phyloP scores from a whole-genome alignment of 768 basidiomycete species.

The Psilocybe cyanescens region DNA sequence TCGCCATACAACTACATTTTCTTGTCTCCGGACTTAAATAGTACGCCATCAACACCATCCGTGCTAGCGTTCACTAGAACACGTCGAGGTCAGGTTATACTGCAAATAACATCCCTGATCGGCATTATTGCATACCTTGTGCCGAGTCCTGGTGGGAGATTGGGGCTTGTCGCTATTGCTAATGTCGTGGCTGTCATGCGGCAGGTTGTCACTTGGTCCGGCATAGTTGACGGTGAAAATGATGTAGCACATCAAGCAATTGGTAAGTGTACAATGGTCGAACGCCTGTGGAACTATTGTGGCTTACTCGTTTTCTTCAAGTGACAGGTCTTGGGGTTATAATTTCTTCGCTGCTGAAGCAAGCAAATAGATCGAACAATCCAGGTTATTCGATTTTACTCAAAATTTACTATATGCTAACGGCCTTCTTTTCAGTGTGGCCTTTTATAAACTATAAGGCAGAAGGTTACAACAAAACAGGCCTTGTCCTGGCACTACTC shows the following conservation, averaged over 20 bases:
- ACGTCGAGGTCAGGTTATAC: conserved; percentile 47
- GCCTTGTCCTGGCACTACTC: conserved; percentile 58
- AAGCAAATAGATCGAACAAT: conserved; percentile 80
- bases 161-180: conserved; percentile 60
- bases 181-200: conserved; percentile 53
- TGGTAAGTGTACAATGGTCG: conserved; percentile 35
- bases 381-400: conserved; percentile 53
- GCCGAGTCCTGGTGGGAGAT: conserved; percentile 53
- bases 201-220: conserved; percentile 58
- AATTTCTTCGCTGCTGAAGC: conserved; percentile 71
- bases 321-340: conserved; percentile 72
- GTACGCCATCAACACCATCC: not conserved
- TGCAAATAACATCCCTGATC: conserved; percentile 53
- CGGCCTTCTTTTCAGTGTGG: conserved; percentile 59
- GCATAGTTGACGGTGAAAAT: conserved; percentile 24
- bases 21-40: not conserved
- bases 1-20: conserved; percentile 25
- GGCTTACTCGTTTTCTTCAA: conserved; percentile 27
- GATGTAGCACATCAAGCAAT: conserved; percentile 51
- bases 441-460: conserved; percentile 68
- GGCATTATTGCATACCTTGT: conserved; percentile 59
- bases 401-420: conserved; percentile 3
- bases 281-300: not conserved
- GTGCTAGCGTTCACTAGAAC: conserved; percentile 51
- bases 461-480: conserved; percentile 72